Evolutionary conservation across 2,329 filamentous ascomycete species (phyloP).

Genomic region (Stemphylium beticola): DNA sequence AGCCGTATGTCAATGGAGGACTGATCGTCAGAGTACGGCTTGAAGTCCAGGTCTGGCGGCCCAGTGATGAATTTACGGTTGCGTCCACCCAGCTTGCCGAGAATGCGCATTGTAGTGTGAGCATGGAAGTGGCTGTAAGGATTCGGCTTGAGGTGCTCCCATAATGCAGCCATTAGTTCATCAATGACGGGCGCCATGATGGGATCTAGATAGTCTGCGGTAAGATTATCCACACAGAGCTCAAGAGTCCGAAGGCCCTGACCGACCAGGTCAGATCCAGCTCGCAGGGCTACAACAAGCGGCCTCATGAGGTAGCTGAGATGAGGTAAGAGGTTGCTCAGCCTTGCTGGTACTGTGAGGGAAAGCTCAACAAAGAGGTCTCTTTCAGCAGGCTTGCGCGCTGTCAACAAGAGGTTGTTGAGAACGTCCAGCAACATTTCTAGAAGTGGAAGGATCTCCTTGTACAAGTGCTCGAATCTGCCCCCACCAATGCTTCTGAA

Average conservation of each 20-base stretch:
- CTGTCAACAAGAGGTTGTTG: conserved; percentile 90
- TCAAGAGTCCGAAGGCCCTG: conserved; percentile 93
- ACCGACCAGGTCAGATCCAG: conserved; percentile 90
- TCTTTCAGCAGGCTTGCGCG: conserved; percentile 85
- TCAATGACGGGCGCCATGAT: conserved; percentile 99
- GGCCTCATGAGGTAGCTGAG: conserved; percentile 97
- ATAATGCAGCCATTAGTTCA: conserved; percentile 96
- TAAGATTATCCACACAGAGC: conserved; percentile 96
- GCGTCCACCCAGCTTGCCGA: conserved; percentile 93
- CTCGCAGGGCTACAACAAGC: conserved; percentile 90
- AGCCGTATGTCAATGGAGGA: conserved; percentile 88
- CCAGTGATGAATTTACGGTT: conserved; percentile 96
- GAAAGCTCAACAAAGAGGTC: conserved; percentile 98
- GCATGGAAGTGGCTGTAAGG: conserved; percentile 98
- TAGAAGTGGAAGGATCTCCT: conserved; percentile 92
- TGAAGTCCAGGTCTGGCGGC: conserved; percentile 81
- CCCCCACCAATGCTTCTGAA: conserved; percentile 97
- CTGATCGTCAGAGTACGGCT: conserved; percentile 84
- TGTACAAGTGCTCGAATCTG: conserved; percentile 96
- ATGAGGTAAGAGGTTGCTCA: conserved; percentile 94
- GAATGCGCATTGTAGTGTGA: conserved; percentile 95
- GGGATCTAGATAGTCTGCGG: conserved; percentile 94
- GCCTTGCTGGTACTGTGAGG: conserved; percentile 88
- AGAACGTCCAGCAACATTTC: conserved; percentile 98
- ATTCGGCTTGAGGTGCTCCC: conserved; percentile 90